These are phyloP conservation scores for Agarophyton chilense DNA, from an alignment of 23 red algal species.

Conservation along the genomic window DNA sequence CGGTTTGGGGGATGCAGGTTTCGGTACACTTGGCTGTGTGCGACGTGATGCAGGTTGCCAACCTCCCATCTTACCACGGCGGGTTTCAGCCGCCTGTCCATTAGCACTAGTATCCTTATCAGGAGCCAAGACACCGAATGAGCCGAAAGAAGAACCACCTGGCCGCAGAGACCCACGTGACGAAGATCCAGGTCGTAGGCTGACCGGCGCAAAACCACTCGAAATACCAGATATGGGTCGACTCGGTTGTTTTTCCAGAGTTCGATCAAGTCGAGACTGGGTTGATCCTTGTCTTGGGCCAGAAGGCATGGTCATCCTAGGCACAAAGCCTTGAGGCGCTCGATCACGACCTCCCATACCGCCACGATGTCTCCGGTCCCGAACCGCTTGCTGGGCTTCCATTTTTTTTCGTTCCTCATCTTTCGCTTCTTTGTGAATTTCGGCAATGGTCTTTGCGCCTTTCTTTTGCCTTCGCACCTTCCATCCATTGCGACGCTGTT, in stretches of 20 bases:
- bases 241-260: slow-evolving; percentile 51
- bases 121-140: background rate
- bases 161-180: slow-evolving; percentile 24
- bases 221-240: slow-evolving; percentile 16
- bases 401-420: slow-evolving; percentile 79
- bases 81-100: background rate
- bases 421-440: slow-evolving; percentile 86
- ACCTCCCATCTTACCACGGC: background rate
- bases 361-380: slow-evolving; percentile 60
- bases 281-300: background rate
- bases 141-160: slow-evolving; percentile 17
- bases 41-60: slow-evolving; percentile 9
- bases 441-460: slow-evolving; percentile 89
- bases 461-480: slow-evolving; percentile 76
- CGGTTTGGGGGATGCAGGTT: slow-evolving; percentile 14
- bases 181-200: slow-evolving; percentile 25
- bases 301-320: slow-evolving; percentile 54
- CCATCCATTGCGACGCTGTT: slow-evolving; percentile 87
- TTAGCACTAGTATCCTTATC: slow-evolving; percentile 6
- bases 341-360: slow-evolving; percentile 31
- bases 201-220: background rate
- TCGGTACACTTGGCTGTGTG: background rate
- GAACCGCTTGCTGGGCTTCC: slow-evolving; percentile 45
- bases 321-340: slow-evolving; percentile 7
- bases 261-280: slow-evolving; percentile 1